These are phyloP conservation scores for Licmophora abbreviata DNA, from an alignment of 108 stramenopile genomes.

Conservation along the genomic window DNA sequence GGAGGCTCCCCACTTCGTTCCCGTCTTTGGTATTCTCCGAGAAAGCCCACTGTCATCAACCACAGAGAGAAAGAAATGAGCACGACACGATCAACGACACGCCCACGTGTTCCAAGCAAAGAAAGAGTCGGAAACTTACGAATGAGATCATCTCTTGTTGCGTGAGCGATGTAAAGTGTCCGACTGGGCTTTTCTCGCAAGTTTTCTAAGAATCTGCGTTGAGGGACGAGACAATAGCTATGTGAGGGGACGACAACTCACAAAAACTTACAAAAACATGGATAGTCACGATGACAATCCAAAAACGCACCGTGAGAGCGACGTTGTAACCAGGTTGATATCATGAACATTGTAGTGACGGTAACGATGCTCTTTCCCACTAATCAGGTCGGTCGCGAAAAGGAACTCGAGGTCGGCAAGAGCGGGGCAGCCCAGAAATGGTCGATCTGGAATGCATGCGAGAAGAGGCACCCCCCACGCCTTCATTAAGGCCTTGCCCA, in stretches of 20 bases:
- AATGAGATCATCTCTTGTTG: slow-evolving; percentile 76
- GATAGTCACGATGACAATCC: too few relatives aligned
- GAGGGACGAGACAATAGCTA: too few relatives aligned
- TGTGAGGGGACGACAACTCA: too few relatives aligned
- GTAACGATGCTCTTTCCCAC: slow-evolving; percentile 62
- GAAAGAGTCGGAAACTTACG: neutral
- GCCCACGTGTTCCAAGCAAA: neutral
- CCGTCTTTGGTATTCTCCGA: slow-evolving; percentile 58
- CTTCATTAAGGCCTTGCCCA: slow-evolving; percentile 58
- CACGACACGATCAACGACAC: slow-evolving; percentile 7
- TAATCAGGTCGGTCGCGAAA: slow-evolving; percentile 62
- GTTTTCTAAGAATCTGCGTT: slow-evolving; percentile 59
- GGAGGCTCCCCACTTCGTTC: slow-evolving; percentile 6
- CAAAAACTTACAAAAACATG: too few relatives aligned
- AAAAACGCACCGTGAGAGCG: slow-evolving; percentile 27
- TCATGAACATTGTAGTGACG: slow-evolving; percentile 81
- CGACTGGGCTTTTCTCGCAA: slow-evolving; percentile 43
- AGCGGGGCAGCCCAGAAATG: slow-evolving; percentile 86
- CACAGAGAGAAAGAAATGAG: slow-evolving; percentile 28
- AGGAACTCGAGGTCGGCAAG: slow-evolving; percentile 85
- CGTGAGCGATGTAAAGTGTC: slow-evolving; percentile 85
- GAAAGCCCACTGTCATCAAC: slow-evolving; percentile 80
- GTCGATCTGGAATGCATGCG: slow-evolving; percentile 86
- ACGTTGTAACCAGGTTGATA: slow-evolving; percentile 86
- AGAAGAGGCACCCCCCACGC: slow-evolving; percentile 90